Conservation (phyloP, 768 basidiomycete species). For the Agaricus subrufescens region DNA sequence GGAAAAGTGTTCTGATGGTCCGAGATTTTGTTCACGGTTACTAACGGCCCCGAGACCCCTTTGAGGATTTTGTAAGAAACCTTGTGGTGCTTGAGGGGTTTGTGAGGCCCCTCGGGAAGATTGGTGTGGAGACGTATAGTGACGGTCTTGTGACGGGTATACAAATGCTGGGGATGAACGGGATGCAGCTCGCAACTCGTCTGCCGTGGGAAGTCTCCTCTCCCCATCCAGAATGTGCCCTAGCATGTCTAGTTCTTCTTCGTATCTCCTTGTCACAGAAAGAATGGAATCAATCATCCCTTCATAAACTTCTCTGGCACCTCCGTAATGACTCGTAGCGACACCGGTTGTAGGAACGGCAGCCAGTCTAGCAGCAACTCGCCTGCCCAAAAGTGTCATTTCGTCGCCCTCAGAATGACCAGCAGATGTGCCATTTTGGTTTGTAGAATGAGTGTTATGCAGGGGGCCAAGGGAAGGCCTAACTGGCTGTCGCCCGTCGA, state of each 20-base stretch:
- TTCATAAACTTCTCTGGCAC: constrained; percentile 5
- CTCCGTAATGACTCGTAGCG: constrained; percentile 7
- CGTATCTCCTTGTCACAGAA: constrained; percentile 7
- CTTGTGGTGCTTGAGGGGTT: constrained; percentile 5
- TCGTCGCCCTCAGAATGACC: constrained; percentile 27
- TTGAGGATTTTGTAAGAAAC: not conserved
- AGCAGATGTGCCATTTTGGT: constrained; percentile 12
- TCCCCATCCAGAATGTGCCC: not conserved
- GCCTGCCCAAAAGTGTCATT: constrained; percentile 32
- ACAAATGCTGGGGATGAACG: not conserved
- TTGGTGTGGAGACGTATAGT: constrained; percentile 1
- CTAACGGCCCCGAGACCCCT: constrained; percentile 3
- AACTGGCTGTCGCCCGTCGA: not conserved
- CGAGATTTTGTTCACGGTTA: constrained; percentile 10
- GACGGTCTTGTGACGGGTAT: constrained; percentile 6
- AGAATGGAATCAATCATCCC: constrained; percentile 6
- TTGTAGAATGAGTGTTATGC: not conserved
- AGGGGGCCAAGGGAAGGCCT: not conserved
- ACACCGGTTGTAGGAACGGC: constrained; percentile 13
- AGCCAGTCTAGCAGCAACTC: constrained; percentile 35
- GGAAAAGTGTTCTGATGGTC: constrained; percentile 29
- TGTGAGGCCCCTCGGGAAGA: constrained; percentile 4
- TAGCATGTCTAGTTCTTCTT: constrained; percentile 6
- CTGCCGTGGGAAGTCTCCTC: not conserved
- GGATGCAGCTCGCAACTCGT: not conserved